A percentile compares a stretch with the other conserved stretches of the same genome.
These are phyloP conservation scores for Mycena chlorophos DNA, from an alignment of 768 basidiomycete genomes.

Conservation along the genomic window DNA sequence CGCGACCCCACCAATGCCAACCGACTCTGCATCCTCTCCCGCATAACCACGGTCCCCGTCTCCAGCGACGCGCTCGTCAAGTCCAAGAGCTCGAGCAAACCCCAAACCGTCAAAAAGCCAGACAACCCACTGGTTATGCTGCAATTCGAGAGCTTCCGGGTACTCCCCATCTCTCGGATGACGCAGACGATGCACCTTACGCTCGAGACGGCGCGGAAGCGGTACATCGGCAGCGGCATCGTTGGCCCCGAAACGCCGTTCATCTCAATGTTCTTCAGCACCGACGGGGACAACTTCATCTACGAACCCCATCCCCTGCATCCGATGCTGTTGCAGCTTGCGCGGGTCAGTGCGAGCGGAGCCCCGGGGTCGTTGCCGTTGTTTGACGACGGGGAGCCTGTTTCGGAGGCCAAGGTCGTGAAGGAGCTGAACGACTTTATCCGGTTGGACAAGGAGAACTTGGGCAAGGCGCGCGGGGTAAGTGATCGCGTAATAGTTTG, in stretches of 20 bases:
- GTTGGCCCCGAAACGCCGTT: not conserved
- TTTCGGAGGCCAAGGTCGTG: conserved; percentile 2
- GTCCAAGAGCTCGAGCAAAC: not conserved
- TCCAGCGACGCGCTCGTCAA: not conserved
- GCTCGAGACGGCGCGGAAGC: not conserved
- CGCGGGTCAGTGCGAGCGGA: not conserved
- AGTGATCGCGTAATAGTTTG: no score
- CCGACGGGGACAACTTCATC: conserved; percentile 11
- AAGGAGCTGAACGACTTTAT: conserved; percentile 11
- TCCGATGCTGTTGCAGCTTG: not conserved
- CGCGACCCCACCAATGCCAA: conserved; percentile 3
- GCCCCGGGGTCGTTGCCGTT: not conserved
- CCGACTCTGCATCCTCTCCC: conserved; percentile 1
- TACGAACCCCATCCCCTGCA: conserved; percentile 3
- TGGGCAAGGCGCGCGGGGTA: conserved; percentile 10
- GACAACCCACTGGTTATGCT: conserved; percentile 8
- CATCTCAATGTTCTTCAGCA: conserved; percentile 8
- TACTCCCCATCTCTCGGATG: conserved; percentile 4
- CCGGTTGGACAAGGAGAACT: not conserved
- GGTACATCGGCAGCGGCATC: not conserved
- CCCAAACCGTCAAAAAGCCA: no score
- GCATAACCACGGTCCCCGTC: conserved; percentile 5
- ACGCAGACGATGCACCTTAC: not conserved
- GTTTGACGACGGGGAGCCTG: conserved; percentile 5
- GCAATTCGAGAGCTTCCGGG: conserved; percentile 11